phyloP scores from a whole-genome alignment of 1,284 basidiomycete species.

The Trichosporon sp. region DNA sequence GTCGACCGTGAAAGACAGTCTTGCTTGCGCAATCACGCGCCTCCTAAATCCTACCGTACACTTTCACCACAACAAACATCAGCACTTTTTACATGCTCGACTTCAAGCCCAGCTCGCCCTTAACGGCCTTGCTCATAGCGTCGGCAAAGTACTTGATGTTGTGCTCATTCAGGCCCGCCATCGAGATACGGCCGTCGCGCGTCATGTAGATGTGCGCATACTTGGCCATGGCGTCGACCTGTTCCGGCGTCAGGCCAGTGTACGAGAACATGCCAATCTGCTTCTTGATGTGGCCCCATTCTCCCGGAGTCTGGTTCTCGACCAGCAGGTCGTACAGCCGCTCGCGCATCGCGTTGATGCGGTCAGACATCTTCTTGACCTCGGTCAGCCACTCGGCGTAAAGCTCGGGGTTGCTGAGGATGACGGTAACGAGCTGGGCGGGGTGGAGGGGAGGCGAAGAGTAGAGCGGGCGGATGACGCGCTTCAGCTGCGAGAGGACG shows the following conservation, averaged over 20 bases:
- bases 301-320: conserved; percentile 80
- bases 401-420: conserved; percentile 69
- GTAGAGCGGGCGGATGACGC: conserved; percentile 94
- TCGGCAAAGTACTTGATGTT: conserved; percentile 92
- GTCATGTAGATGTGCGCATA: conserved; percentile 85
- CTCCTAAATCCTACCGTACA: not conserved
- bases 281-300: conserved; percentile 93
- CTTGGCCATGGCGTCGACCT: conserved; percentile 80
- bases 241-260: conserved; percentile 75
- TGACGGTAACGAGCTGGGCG: conserved; percentile 80
- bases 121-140: conserved; percentile 74
- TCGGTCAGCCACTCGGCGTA: conserved; percentile 84
- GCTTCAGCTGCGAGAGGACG: conserved; percentile 90
- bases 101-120: conserved; percentile 56
- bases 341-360: conserved; percentile 94
- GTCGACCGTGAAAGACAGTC: too few relatives aligned
- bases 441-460: conserved; percentile 90
- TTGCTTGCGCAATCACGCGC: too few relatives aligned
- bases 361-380: conserved; percentile 90
- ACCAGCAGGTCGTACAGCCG: conserved; percentile 74
- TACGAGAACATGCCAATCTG: conserved; percentile 79
- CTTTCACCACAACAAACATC: not conserved
- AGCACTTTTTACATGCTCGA: conserved; percentile 4
- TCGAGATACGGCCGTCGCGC: conserved; percentile 74
- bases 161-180: conserved; percentile 85